Evolutionary conservation across 2,329 filamentous ascomycete species (phyloP), one percentile per base, ranked within the genome.

Genomic region (Davidsoniella eucalypti): DNA sequence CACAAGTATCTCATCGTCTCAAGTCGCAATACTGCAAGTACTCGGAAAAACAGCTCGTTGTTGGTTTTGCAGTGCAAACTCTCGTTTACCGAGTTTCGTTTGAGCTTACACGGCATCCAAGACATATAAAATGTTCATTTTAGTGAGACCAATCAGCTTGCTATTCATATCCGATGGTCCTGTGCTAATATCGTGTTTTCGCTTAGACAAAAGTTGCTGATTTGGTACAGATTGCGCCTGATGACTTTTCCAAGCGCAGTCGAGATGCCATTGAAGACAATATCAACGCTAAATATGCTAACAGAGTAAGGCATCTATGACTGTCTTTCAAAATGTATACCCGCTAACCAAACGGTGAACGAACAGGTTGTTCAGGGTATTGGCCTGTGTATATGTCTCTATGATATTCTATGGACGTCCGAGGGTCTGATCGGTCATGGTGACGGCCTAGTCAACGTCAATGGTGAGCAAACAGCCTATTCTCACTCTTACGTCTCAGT

Each of bases 261-360:
- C 75, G 78, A 29, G 76, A 87, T 55, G 87, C 87, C 1, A 86
- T 98, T 55, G 87, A 95, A 66, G 88, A 98, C 68, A 92, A 92
- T 59, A 92, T 98, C 67, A 96, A 98, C 63, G 75, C 80, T 55
- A 98, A 98, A 67, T 98, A 95, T 65, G 80, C 90, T 53, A 95
- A 98, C 68, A 92, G 90, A 66, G 82, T 86, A 49, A 45, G 55
- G 10, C 16, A n/a, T 10, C 1, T 26, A 33, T 49, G 12, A 14
- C 10, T 23, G 4, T 17, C 4, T 8, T 4, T 5, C 33, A 45
- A 25, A 10, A 2, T 4, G 17, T 12, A 9, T 33, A 33, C 3
- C 21, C 21, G 10, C 37, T 49, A 29, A 46, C 36, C 12, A 10
- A 25, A 14, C 21, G 21, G 21, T 23, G 21, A 16, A 36, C 23